A percentile compares a stretch with the other conserved stretches of the same genome.
Conservation (phyloP, 1,284 basidiomycete genomes). For the Moniliophthora roreri region DNA sequence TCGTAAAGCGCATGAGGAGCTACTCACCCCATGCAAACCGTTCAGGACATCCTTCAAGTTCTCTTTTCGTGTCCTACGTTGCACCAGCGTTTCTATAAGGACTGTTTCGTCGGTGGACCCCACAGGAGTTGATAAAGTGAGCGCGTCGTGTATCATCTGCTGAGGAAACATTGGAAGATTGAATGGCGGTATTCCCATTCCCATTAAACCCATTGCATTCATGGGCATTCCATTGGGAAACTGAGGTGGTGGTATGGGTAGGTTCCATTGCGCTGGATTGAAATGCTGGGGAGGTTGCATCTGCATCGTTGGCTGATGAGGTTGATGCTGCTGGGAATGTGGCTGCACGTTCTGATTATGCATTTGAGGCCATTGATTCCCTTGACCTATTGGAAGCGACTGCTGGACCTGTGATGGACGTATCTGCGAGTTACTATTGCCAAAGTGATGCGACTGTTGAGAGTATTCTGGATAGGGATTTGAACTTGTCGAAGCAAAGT, state of each 20-base stretch:
- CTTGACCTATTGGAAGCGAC: slow-evolving; percentile 10
- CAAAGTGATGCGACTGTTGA: slow-evolving; percentile 11
- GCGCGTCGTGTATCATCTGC: slow-evolving; percentile 53
- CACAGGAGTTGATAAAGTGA: slow-evolving; percentile 54
- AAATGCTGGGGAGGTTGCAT: slow-evolving; percentile 3
- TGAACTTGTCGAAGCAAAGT: slow-evolving; percentile 33
- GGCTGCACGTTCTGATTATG: slow-evolving; percentile 4
- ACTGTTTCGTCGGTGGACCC: slow-evolving; percentile 53
- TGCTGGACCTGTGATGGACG: slow-evolving; percentile 15
- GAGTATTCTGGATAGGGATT: slow-evolving; percentile 29
- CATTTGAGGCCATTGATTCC: slow-evolving; percentile 4
- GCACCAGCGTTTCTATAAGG: slow-evolving; percentile 38
- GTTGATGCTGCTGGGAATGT: slow-evolving; percentile 13
- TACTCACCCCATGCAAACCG: slow-evolving; percentile 39
- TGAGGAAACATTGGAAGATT: slow-evolving; percentile 42
- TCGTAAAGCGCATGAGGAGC: background rate
- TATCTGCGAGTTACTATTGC: slow-evolving; percentile 7
- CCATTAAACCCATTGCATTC: slow-evolving; percentile 31
- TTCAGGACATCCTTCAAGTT: slow-evolving; percentile 41
- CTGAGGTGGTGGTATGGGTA: slow-evolving; percentile 8
- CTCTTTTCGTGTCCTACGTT: slow-evolving; percentile 6
- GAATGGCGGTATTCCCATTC: slow-evolving; percentile 26
- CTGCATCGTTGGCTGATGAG: slow-evolving; percentile 7
- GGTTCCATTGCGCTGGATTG: slow-evolving; percentile 11
- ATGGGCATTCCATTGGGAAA: slow-evolving; percentile 35